Evolutionary conservation across 1,139 yeast genomes (phyloP).

Genomic region (Kluyveromyces marxianus): DNA sequence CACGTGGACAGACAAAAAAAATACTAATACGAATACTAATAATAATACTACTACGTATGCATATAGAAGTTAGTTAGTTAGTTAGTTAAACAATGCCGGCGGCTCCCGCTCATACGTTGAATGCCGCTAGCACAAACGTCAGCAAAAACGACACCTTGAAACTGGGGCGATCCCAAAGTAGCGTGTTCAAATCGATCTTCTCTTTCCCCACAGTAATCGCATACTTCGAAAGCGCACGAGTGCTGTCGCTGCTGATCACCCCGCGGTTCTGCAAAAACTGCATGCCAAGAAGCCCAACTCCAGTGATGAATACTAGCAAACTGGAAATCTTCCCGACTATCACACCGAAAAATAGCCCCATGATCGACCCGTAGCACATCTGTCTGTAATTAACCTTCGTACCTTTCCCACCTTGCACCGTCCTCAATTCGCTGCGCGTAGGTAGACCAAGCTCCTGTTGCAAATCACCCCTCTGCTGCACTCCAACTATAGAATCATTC

Average conservation of each 20-base stretch:
- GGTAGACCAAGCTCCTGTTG: constrained; percentile 14
- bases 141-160: constrained; percentile 19
- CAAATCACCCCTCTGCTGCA: constrained; percentile 8
- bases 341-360: constrained; percentile 19
- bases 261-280: constrained; percentile 21
- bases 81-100: too few species aligned
- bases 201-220: constrained; percentile 15
- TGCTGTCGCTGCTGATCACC: constrained; percentile 14
- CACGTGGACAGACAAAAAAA: too few species aligned
- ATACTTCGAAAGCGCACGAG: constrained; percentile 13
- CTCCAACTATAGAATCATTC: constrained; percentile 17
- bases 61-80: too few species aligned
- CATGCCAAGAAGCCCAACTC: constrained; percentile 14
- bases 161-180: constrained; percentile 20
- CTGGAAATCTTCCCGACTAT: constrained; percentile 19
- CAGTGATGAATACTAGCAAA: constrained; percentile 14
- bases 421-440: background rate
- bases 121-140: constrained; percentile 18
- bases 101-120: constrained; percentile 12
- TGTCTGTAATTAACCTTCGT: constrained; percentile 21
- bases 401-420: constrained; percentile 13
- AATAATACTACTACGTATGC: too few species aligned
- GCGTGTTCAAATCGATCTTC: constrained; percentile 16
- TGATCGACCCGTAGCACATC: constrained; percentile 20
- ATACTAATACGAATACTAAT: too few species aligned